Evolutionary conservation across 306 rosid species (phyloP).

Genomic region (Cucurbita pepo): DNA sequence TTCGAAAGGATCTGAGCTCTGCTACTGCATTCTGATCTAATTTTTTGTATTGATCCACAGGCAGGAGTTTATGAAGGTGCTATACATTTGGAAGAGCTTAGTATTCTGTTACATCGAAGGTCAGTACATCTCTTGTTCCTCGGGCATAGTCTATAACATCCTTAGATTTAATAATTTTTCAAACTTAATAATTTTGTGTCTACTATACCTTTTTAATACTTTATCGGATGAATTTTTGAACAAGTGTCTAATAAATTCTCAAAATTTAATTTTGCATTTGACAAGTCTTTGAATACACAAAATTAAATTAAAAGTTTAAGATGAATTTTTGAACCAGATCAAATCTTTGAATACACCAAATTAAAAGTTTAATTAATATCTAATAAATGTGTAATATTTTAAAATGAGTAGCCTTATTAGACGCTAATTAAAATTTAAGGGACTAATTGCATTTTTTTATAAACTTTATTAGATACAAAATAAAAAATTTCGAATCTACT

Average conservation of each 20-base stretch:
- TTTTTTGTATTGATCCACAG: slow-evolving; percentile 23
- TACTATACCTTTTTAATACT: no score
- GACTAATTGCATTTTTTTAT: neutral
- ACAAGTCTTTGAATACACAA: neutral
- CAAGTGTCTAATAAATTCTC: no score
- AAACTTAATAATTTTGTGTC: no score
- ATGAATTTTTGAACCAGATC: no score
- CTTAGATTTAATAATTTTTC: no score
- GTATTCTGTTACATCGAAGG: slow-evolving; percentile 46
- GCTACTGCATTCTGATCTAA: neutral
- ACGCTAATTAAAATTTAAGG: neutral
- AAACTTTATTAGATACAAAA: neutral
- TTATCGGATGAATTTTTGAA: no score
- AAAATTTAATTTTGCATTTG: no score
- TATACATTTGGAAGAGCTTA: slow-evolving; percentile 66
- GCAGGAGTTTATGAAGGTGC: slow-evolving; percentile 39
- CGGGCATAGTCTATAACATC: no score
- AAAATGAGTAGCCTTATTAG: neutral
- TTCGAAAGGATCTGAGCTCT: neutral
- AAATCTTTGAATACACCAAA: neutral
- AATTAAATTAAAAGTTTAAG: neutral
- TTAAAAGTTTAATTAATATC: neutral
- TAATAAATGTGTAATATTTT: no score
- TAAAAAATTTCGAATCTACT: no score
- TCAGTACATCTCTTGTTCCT: slow-evolving; percentile 5